These are phyloP conservation scores for Ascochyta viciae-villosae DNA, from an alignment of 2,329 filamentous ascomycete genomes.

Conservation along the genomic window DNA sequence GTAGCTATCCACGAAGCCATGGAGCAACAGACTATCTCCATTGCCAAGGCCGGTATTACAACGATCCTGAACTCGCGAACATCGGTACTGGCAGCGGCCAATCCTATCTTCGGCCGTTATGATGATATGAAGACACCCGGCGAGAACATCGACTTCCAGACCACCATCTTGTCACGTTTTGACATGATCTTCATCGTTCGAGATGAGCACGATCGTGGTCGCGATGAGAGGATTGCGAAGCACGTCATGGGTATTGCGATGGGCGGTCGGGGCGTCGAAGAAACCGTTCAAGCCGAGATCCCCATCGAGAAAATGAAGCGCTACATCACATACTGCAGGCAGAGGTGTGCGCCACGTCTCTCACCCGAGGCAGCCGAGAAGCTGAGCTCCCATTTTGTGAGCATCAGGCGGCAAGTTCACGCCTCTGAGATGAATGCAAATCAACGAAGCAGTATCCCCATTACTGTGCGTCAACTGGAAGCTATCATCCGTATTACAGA, in stretches of 20 bases:
- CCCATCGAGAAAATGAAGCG: constrained; percentile 96
- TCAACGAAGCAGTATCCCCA: constrained; percentile 89
- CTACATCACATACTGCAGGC: constrained; percentile 96
- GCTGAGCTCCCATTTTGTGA: constrained; percentile 95
- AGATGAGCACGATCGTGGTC: constrained; percentile 87
- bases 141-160: constrained; percentile 99
- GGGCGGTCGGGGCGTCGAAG: constrained; percentile 82
- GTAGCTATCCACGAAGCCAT: constrained; percentile 99
- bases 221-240: constrained; percentile 91
- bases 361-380: constrained; percentile 93
- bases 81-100: constrained; percentile 92
- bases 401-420: constrained; percentile 92
- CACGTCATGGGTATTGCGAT: constrained; percentile 99
- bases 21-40: constrained; percentile 99
- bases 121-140: constrained; percentile 97
- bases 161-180: constrained; percentile 95
- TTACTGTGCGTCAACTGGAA: constrained; percentile 95
- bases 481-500: constrained; percentile 98
- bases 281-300: constrained; percentile 85
- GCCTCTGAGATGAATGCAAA: constrained; percentile 89
- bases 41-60: constrained; percentile 97
- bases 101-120: constrained; percentile 96
- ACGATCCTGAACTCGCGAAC: constrained; percentile 97
- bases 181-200: constrained; percentile 99
- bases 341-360: constrained; percentile 89